Conservation (phyloP, 1,139 yeast species). For the Hanseniaspora uvarum region DNA sequence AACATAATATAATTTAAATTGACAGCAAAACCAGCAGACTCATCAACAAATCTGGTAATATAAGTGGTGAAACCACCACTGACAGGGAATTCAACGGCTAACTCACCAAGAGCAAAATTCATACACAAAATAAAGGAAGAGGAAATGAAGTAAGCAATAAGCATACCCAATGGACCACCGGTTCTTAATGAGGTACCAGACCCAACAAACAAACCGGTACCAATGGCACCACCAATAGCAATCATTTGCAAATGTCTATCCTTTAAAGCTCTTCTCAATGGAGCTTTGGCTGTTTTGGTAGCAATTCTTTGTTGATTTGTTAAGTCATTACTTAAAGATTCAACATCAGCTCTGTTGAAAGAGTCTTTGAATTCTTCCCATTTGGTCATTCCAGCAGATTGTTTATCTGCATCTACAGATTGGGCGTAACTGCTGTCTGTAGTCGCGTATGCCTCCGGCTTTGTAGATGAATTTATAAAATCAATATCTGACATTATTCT, state of each 20-base stretch:
- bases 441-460: background rate
- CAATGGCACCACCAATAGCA: slow-evolving; percentile 81
- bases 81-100: slow-evolving; percentile 57
- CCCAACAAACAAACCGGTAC: slow-evolving; percentile 56
- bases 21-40: slow-evolving; percentile 66
- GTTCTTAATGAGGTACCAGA: slow-evolving; percentile 50
- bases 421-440: background rate
- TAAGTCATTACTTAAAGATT: slow-evolving; percentile 54
- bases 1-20: slow-evolving; percentile 62
- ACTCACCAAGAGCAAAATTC: slow-evolving; percentile 53
- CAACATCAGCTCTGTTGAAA: slow-evolving; percentile 46
- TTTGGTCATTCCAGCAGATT: background rate
- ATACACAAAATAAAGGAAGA: slow-evolving; percentile 53
- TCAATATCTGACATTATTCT: slow-evolving; percentile 8
- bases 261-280: slow-evolving; percentile 53
- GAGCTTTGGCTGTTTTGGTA: slow-evolving; percentile 55
- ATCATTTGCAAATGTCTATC: slow-evolving; percentile 64
- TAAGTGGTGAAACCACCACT: slow-evolving; percentile 64
- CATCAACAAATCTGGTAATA: slow-evolving; percentile 54
- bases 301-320: slow-evolving; percentile 62
- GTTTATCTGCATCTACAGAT: background rate
- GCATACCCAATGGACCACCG: slow-evolving; percentile 62
- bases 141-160: slow-evolving; percentile 46
- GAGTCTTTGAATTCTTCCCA: slow-evolving; percentile 44
- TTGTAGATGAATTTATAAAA: background rate